phyloP scores from a whole-genome alignment of 179 eudicot genomes.

The Amaranthus tricolor region DNA sequence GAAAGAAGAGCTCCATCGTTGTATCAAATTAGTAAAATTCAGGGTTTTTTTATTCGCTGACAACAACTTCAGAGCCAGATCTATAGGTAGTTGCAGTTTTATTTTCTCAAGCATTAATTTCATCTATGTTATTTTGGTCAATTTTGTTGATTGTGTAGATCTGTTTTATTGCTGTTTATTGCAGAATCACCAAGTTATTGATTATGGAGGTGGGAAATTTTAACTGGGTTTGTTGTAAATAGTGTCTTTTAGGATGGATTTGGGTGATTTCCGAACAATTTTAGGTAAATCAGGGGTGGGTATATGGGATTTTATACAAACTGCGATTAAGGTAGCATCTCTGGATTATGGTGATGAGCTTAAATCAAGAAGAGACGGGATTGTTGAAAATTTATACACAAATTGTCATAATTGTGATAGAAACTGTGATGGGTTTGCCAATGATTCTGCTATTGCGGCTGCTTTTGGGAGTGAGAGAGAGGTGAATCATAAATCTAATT shows the following conservation, averaged over 20 bases:
- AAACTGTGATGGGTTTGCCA: conserved; percentile 13
- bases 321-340: conserved; percentile 68
- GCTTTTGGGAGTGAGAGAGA: conserved; percentile 19
- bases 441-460: conserved; percentile 17
- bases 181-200: conserved; percentile 6
- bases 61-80: not conserved
- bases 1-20: not conserved
- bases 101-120: not conserved
- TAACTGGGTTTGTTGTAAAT: conserved; percentile 8
- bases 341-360: conserved; percentile 52
- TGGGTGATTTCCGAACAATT: conserved; percentile 57
- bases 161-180: conserved; percentile 8
- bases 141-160: not conserved
- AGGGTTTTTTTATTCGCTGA: not conserved
- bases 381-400: conserved; percentile 56
- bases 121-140: not conserved
- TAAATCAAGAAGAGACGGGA: conserved; percentile 54
- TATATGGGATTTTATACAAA: conserved; percentile 68
- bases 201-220: not conserved
- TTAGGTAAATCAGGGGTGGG: conserved; percentile 47
- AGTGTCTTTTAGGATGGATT: conserved; percentile 46
- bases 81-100: conserved; percentile 6
- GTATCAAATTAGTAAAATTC: not conserved
- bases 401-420: conserved; percentile 23
- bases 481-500: conserved; percentile 18